Percentiles rank a stretch among this genome's conserved stretches.
Conservation (phyloP, 164 flowering plant genomes). For the Nymphaea colorata region DNA sequence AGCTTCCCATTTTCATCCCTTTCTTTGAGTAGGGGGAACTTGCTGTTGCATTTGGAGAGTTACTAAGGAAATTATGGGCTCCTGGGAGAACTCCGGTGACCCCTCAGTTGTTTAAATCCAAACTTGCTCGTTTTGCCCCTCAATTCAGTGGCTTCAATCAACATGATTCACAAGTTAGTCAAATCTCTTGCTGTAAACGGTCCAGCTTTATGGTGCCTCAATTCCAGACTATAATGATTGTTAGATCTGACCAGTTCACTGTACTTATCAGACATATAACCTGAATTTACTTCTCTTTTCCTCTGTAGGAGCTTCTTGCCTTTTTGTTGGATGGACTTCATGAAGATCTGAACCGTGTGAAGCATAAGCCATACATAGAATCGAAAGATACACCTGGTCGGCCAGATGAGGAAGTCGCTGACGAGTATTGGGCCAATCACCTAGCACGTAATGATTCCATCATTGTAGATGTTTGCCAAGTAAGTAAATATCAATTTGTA, state of each 20-base stretch:
- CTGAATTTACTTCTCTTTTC: background rate
- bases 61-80: conserved; percentile 72
- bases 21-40: conserved; percentile 60
- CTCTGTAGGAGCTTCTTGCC: conserved; percentile 72
- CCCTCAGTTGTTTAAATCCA: conserved; percentile 66
- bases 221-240: background rate
- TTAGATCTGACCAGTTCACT: background rate
- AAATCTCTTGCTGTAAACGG: background rate
- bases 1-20: background rate
- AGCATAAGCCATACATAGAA: conserved; percentile 79
- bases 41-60: conserved; percentile 90
- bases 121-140: conserved; percentile 76
- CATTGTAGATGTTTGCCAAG: conserved; percentile 85
- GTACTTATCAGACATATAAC: background rate
- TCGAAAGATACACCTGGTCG: conserved; percentile 65
- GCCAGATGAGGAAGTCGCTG: conserved; percentile 72
- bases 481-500: conserved; percentile 18
- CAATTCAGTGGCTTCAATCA: conserved; percentile 88
- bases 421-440: conserved; percentile 84
- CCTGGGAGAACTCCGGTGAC: conserved; percentile 64
- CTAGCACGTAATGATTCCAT: conserved; percentile 84
- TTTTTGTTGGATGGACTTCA: conserved; percentile 93
- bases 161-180: conserved; percentile 90
- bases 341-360: conserved; percentile 92
- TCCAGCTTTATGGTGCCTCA: background rate